phyloP scores from a whole-genome alignment of 305 asterid genomes.

The Fraxinus greggii region DNA sequence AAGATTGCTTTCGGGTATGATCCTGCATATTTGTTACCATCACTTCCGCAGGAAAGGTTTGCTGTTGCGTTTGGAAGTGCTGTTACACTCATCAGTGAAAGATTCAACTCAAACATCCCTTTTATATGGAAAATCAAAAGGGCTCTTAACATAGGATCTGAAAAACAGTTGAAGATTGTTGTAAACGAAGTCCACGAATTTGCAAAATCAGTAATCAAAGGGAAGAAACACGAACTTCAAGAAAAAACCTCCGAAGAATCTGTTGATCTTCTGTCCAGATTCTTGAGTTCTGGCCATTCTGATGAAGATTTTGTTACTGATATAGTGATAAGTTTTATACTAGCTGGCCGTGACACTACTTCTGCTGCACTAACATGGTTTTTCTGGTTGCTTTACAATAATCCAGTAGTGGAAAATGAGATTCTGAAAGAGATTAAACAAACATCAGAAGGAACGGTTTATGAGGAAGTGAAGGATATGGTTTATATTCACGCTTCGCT shows the following conservation, averaged over 20 bases:
- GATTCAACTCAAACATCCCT: conserved; percentile 37
- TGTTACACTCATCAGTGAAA: conserved; percentile 21
- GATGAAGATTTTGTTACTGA: conserved; percentile 49
- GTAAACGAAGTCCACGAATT: conserved; percentile 33
- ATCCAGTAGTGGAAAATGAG: conserved; percentile 39
- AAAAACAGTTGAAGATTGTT: conserved; percentile 30
- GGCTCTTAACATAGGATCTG: conserved; percentile 41
- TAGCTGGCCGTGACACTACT: conserved; percentile 59
- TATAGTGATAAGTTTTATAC: conserved; percentile 50
- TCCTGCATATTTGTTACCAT: conserved; percentile 46
- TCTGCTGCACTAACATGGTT: conserved; percentile 74
- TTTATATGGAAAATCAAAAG: conserved; percentile 44
- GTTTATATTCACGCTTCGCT: conserved; percentile 58
- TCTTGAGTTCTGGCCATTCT: conserved; percentile 44
- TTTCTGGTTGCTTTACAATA: conserved; percentile 39
- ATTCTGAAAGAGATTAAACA: conserved; percentile 35
- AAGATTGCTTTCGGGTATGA: conserved; percentile 58
- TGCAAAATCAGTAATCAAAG: conserved; percentile 37
- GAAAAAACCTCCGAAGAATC: conserved; percentile 29
- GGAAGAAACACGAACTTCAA: conserved; percentile 35
- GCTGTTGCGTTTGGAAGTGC: conserved; percentile 46
- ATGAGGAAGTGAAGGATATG: conserved; percentile 55
- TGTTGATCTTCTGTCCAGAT: conserved; percentile 54
- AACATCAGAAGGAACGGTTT: conserved; percentile 27
- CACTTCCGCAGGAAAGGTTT: conserved; percentile 40